A percentile compares a stretch with the other conserved stretches of the same genome.
Evolutionary conservation across 73 alveolate species (phyloP).

Genomic region (Paramecium pentaurelia): DNA sequence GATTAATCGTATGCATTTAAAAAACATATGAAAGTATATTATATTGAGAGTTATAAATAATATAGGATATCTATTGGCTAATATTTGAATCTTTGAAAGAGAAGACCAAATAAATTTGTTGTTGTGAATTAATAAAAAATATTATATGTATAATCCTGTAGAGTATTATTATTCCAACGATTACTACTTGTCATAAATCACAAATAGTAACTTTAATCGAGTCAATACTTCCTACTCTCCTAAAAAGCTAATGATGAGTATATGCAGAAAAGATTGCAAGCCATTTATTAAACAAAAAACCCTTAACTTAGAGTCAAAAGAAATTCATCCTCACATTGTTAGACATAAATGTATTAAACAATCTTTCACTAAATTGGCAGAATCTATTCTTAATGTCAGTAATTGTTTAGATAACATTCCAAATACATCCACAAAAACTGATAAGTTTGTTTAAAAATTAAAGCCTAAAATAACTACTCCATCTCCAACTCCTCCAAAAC

Average conservation of each 20-base stretch:
- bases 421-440: neutral
- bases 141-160: neutral
- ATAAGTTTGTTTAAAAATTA: neutral
- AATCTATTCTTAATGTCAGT: neutral
- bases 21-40: neutral
- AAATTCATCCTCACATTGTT: neutral
- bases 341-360: neutral
- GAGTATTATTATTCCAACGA: conserved; percentile 13
- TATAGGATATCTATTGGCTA: neutral
- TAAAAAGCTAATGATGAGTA: neutral
- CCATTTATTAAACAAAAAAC: neutral
- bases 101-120: neutral
- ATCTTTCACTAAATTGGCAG: neutral
- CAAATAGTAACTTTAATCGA: neutral
- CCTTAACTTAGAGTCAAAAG: neutral
- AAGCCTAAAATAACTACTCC: neutral
- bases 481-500: neutral
- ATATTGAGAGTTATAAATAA: neutral
- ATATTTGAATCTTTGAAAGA: neutral
- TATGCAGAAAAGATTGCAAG: neutral
- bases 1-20: neutral
- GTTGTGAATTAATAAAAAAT: neutral
- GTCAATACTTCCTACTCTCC: conserved; percentile 1
- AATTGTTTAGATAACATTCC: neutral
- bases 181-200: neutral